Base-by-base conservation (phyloP, 1,284 basidiomycete genomes). In the Ustilago curta region DNA sequence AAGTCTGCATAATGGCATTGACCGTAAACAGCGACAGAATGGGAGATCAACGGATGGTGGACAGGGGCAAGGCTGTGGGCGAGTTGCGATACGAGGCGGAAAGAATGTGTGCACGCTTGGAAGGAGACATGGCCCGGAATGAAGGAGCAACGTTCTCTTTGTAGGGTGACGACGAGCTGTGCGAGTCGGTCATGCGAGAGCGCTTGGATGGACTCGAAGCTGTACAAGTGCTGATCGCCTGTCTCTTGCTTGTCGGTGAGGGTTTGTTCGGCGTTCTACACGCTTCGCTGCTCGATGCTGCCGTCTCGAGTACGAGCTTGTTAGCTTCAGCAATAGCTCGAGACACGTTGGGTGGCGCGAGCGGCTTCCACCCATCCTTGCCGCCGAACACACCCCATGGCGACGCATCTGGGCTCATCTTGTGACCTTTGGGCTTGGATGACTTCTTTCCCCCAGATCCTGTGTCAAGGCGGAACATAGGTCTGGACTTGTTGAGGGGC, bases 281-380 rank as follows among this genome's bases (percentile, higher is more conserved):
- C 7, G 50, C 27, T 14, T 32, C 47, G 16, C 18, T 32, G 29
- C 31, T 48, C 7, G 47, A 29, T 12, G 55, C 47, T 2, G 55
- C 47, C 1, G 59, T 59, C 2, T 61, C 69, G 9, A 48, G 19
- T 18, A 73, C 45, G 1, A 68, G 40, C 55, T 59, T 73, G 51
- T 64, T 73, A 12, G 65, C 65, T 25, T 73, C 70, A 12, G 57
- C 56, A 16, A 73, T 55, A 2, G 70, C 70, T 43, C 65, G 57
- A 11, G 65, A 68, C 11, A 73, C 70, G 18, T 73, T 69, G 14
- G 70, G 65, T 0, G 65, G 57, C 1, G 70, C 70, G 8, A 75
- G 60, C 4, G 72, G 72, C 45, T 70, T 70, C 68, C 72, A 75
- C 2, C 64, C 72, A 14, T 70, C 72, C 48, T 67, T 70, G 42